Evolutionary conservation across 257 asterid genomes (phyloP), one percentile per base, ranked within the genome.

Genomic region (Datura wrightii): DNA sequence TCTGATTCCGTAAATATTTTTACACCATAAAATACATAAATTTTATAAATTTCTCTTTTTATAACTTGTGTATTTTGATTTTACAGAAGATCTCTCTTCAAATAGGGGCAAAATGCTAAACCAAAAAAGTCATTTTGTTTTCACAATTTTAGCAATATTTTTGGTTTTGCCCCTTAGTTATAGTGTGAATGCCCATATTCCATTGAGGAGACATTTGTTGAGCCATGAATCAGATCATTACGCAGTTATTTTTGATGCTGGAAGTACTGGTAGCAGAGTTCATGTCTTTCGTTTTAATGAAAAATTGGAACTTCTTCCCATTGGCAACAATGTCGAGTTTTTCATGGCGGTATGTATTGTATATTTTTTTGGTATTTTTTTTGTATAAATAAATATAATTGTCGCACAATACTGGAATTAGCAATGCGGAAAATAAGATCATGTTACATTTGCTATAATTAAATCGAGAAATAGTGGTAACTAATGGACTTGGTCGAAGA

Each of bases 191-290:
- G 90, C 15, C 83, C 93, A 44, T n/a, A 72, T n/a, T 10, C 60
- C 81, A 11, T 74, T 74, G 1, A 74, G 53, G 89, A 87, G 82
- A 83, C 91, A 80, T 85, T 92, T 48, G 89, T 90, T 44, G 15
- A 89, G 90, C 72, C 85, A 84, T 74, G 90, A 86, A 41, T 31
- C 90, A 9, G 90, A 86, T 78, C 85, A 84, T 1, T 94, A 94
- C 79, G 98, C 98, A 1, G 98, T 94, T 42, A 91, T 94, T 36
- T 94, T 94, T 60, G 97, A 94, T 69, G 98, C 97, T 1, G 97
- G 98, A 19, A 94, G 98, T 85, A 92, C 97, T 0, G 98, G 97
- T 55, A 93, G 97, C 85, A 91, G 98, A 88, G 98, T 94, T 66
- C 95, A 93, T 59, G 97, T 92, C n/a, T 93, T 94, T 80, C 89